Conservation (phyloP, 2,329 filamentous ascomycete species). For the Trichoderma semiorbis region DNA sequence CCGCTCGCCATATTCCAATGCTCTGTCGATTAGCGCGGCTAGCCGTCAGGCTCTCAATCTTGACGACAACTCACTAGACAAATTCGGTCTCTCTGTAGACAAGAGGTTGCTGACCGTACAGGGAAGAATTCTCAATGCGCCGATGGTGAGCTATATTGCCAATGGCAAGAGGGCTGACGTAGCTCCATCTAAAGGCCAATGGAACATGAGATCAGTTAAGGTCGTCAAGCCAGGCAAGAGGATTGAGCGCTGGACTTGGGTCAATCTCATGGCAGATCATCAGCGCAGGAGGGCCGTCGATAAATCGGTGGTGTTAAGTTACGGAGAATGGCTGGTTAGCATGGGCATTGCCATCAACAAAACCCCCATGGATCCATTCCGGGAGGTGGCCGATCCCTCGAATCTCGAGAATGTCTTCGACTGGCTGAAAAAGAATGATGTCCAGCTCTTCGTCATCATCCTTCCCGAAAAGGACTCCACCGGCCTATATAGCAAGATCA, state of each 20-base stretch:
- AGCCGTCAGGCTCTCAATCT: conserved; percentile 59
- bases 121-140: conserved; percentile 64
- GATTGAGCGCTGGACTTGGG: conserved; percentile 50
- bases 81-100: conserved; percentile 63
- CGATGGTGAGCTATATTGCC: conserved; percentile 56
- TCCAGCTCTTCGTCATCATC: conserved; percentile 59
- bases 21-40: conserved; percentile 57
- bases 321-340: conserved; percentile 36
- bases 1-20: conserved; percentile 63
- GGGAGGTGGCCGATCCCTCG: conserved; percentile 7
- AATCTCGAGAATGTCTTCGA: conserved; percentile 33
- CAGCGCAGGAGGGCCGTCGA: conserved; percentile 18
- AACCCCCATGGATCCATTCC: conserved; percentile 19
- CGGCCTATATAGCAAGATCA: conserved; percentile 62
- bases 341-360: conserved; percentile 40
- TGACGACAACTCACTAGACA: conserved; percentile 42
- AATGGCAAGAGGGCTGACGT: conserved; percentile 27
- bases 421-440: conserved; percentile 28
- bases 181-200: conserved; percentile 52
- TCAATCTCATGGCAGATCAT: conserved; percentile 35
- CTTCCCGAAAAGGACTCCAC: conserved; percentile 48
- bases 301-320: conserved; percentile 29
- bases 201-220: conserved; percentile 62
- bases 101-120: conserved; percentile 66
- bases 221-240: conserved; percentile 49